Evolutionary conservation across 805 yeast species (phyloP).

Genomic region (Barnettozyma californica): DNA sequence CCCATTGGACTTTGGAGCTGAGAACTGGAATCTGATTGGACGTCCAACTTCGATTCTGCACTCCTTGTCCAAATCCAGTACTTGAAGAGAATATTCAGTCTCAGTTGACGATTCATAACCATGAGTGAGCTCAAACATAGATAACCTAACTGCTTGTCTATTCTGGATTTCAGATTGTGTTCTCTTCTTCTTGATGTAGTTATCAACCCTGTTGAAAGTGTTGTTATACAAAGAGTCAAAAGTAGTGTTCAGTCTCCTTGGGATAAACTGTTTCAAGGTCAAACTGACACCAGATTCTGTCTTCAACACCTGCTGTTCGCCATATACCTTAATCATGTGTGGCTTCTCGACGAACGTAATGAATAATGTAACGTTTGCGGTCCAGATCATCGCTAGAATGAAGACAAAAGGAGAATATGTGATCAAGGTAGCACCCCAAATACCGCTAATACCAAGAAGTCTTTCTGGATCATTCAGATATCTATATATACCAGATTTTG

Average conservation of each 20-base stretch:
- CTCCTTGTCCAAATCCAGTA: conserved; percentile 15
- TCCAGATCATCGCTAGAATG: conserved; percentile 58
- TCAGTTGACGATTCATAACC: neutral
- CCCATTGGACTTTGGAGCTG: conserved; percentile 44
- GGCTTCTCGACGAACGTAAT: conserved; percentile 71
- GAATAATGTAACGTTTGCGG: conserved; percentile 57
- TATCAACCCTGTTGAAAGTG: conserved; percentile 33
- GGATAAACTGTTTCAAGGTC: conserved; percentile 32
- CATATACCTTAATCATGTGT: conserved; percentile 73
- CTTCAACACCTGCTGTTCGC: conserved; percentile 52
- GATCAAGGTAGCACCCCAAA: conserved; percentile 66
- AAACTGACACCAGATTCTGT: conserved; percentile 42
- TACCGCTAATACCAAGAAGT: conserved; percentile 69
- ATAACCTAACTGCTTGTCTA: conserved; percentile 7
- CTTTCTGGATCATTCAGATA: conserved; percentile 82
- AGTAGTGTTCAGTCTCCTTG: conserved; percentile 34
- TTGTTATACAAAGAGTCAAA: conserved; percentile 39
- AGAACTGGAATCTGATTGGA: conserved; percentile 51
- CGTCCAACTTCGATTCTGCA: conserved; percentile 38
- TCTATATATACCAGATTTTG: conserved; percentile 77
- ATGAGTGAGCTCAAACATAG: conserved; percentile 3
- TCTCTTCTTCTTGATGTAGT: conserved; percentile 22
- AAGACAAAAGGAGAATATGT: conserved; percentile 47
- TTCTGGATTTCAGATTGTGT: conserved; percentile 18
- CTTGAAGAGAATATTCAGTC: conserved; percentile 28